phyloP scores from a whole-genome alignment of 2,329 filamentous ascomycete species.

The Fusarium sp. region DNA sequence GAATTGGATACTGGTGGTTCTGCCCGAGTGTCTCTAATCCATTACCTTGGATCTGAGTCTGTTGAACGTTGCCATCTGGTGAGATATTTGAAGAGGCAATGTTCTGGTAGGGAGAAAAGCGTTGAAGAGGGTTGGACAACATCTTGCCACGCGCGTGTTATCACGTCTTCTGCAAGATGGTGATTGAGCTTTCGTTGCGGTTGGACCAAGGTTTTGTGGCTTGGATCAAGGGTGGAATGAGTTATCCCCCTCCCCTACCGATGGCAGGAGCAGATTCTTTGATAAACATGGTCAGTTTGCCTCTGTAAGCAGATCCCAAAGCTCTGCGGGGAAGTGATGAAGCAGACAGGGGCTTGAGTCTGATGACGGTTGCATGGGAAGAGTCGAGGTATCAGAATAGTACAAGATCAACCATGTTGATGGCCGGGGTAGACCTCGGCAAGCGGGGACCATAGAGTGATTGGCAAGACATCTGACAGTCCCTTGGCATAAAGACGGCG shows the following conservation, averaged over 20 bases:
- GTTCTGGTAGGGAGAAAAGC: conserved; percentile 71
- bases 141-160: conserved; percentile 55
- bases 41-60: conserved; percentile 63
- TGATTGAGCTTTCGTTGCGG: conserved; percentile 8
- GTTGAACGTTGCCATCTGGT: conserved; percentile 65
- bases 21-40: conserved; percentile 77
- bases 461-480: conserved; percentile 36
- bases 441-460: conserved; percentile 34
- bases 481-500: conserved; percentile 14
- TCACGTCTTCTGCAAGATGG: neutral
- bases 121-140: conserved; percentile 73
- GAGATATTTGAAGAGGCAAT: conserved; percentile 67
- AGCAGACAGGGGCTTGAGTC: conserved; percentile 38
- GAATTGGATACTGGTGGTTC: conserved; percentile 78
- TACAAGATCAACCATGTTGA: conserved; percentile 38
- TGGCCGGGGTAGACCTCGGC: conserved; percentile 32
- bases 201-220: conserved; percentile 17
- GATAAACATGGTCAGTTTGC: conserved; percentile 43
- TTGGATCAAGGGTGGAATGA: conserved; percentile 20
- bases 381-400: conserved; percentile 30
- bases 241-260: conserved; percentile 32
- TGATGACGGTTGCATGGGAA: conserved; percentile 39
- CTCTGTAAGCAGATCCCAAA: conserved; percentile 38
- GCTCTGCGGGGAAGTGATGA: conserved; percentile 43
- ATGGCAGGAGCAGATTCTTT: conserved; percentile 34